Conservation (phyloP, 1,139 yeast species). For the Candida sanyaensis region DNA sequence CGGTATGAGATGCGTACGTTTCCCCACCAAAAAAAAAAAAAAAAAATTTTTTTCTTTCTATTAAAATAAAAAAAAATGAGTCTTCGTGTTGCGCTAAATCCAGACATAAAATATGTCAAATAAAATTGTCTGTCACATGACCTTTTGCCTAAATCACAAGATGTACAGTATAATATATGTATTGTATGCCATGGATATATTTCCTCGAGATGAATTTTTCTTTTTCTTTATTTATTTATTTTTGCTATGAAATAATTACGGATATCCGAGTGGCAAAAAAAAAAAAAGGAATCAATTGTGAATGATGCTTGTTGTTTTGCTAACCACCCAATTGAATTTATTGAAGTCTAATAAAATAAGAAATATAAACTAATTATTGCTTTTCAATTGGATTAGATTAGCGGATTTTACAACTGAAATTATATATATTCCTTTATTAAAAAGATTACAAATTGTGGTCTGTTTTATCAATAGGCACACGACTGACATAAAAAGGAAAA, state of each 20-base stretch:
- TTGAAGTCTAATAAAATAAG: too few relatives aligned
- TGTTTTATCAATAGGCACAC: not conserved
- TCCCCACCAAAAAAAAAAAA: not conserved
- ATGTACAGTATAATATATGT: too few relatives aligned
- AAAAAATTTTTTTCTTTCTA: too few relatives aligned
- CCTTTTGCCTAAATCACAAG: not conserved
- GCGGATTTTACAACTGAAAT: too few relatives aligned
- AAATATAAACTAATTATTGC: too few relatives aligned
- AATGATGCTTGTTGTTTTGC: too few relatives aligned
- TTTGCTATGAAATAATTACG: not conserved
- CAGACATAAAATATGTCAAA: not conserved
- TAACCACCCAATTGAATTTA: too few relatives aligned
- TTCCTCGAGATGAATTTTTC: not conserved
- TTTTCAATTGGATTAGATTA: not conserved
- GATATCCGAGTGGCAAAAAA: not conserved
- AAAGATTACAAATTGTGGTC: not conserved
- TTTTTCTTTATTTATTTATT: too few relatives aligned
- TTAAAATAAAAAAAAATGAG: not conserved
- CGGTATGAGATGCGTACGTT: not conserved
- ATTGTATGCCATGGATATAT: too few relatives aligned
- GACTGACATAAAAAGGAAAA: not conserved
- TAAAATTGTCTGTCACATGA: slow-evolving; percentile 1
- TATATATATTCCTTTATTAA: not conserved
- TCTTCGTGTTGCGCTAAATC: not conserved
- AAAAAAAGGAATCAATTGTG: not conserved